Percentiles rank a stretch among this genome's conserved stretches.
Evolutionary conservation across 768 basidiomycete species (phyloP).

Genomic region (Mycena crocata): DNA sequence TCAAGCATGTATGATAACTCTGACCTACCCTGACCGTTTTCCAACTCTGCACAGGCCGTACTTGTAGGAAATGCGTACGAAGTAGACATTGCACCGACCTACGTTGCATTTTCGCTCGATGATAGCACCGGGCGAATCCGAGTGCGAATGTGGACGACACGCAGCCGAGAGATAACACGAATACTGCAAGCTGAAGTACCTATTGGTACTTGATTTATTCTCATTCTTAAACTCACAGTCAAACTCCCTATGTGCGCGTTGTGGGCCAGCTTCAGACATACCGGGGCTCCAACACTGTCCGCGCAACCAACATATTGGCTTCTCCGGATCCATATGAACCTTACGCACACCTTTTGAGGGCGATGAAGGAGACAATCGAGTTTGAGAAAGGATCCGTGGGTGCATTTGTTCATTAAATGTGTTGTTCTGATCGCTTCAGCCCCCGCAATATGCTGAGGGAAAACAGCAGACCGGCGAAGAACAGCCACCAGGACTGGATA

Average conservation of each 20-base stretch:
- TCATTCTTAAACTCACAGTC: neutral
- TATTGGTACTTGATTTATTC: neutral
- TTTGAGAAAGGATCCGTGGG: slow-evolving; percentile 37
- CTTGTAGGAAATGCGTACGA: slow-evolving; percentile 9
- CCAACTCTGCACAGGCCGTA: neutral
- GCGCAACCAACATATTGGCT: slow-evolving; percentile 32
- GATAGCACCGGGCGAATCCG: slow-evolving; percentile 8
- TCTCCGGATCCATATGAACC: slow-evolving; percentile 40
- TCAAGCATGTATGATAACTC: neutral
- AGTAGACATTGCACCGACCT: neutral
- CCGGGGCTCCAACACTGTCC: slow-evolving; percentile 35
- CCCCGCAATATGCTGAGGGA: neutral
- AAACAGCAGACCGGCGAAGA: neutral
- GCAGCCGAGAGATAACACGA: neutral
- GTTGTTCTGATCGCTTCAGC: neutral
- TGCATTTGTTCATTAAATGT: neutral
- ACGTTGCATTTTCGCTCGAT: neutral
- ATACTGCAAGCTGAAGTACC: slow-evolving; percentile 1
- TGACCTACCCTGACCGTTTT: neutral
- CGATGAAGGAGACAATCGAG: slow-evolving; percentile 35
- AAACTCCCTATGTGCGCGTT: slow-evolving; percentile 28
- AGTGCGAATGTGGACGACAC: slow-evolving; percentile 2
- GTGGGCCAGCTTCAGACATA: slow-evolving; percentile 40
- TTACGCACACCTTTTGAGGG: slow-evolving; percentile 42
- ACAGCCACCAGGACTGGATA: neutral